These are phyloP conservation scores for Fusarium miscanthi DNA, from an alignment of 2,329 filamentous ascomycete species.

Conservation along the genomic window DNA sequence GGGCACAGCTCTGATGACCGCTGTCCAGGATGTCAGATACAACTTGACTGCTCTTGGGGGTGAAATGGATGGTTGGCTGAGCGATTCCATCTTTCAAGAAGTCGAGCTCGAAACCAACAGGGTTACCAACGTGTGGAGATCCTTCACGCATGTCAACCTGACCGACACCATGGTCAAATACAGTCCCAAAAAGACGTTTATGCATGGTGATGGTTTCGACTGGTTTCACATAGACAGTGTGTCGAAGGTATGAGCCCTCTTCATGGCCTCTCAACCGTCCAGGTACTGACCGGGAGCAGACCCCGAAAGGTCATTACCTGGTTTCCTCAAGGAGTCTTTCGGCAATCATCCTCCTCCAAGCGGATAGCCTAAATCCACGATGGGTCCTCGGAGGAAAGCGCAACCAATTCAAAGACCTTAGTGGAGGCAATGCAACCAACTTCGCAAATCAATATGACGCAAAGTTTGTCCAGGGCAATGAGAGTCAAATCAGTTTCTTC, in stretches of 20 bases:
- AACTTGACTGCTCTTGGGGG: constrained; percentile 37
- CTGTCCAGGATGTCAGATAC: constrained; percentile 40
- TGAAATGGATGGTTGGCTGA: constrained; percentile 37
- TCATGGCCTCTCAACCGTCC: not conserved
- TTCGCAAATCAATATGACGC: constrained; percentile 61
- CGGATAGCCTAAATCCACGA: constrained; percentile 42
- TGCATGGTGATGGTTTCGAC: constrained; percentile 41
- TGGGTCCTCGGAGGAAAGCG: constrained; percentile 51
- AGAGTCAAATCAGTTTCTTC: constrained; percentile 62
- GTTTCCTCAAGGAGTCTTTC: constrained; percentile 48
- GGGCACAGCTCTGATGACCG: constrained; percentile 37
- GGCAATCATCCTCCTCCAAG: constrained; percentile 46
- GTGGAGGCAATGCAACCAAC: constrained; percentile 49
- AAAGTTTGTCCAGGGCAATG: constrained; percentile 58
- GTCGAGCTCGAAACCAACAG: constrained; percentile 38
- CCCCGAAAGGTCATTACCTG: constrained; percentile 48
- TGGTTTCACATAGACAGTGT: constrained; percentile 46
- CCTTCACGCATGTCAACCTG: constrained; percentile 37
- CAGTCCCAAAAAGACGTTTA: constrained; percentile 31
- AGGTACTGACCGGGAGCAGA: constrained; percentile 24
- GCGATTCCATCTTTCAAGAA: constrained; percentile 40
- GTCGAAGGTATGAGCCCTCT: constrained; percentile 33
- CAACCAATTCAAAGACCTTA: constrained; percentile 50
- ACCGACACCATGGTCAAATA: constrained; percentile 37
- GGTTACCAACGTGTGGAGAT: constrained; percentile 42